phyloP scores from a whole-genome alignment of 768 basidiomycete genomes.

The Mycena chlorophos region DNA sequence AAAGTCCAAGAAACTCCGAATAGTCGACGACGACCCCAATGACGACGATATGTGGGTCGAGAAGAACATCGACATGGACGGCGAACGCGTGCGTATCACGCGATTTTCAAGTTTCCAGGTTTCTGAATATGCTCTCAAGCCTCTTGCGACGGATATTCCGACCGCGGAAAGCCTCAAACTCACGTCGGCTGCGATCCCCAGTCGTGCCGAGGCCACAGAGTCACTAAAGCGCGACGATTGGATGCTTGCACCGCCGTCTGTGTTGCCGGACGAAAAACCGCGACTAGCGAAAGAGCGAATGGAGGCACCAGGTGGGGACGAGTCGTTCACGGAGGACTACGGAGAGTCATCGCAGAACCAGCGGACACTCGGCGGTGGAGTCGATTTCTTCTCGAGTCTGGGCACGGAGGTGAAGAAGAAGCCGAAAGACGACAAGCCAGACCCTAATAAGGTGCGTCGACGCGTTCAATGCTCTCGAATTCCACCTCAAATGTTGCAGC shows the following conservation, averaged over 20 bases:
- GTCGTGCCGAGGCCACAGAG: slow-evolving; percentile 39
- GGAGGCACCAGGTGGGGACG: slow-evolving; percentile 34
- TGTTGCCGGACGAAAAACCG: slow-evolving; percentile 26
- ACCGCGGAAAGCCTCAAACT: slow-evolving; percentile 70
- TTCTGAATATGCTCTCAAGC: slow-evolving; percentile 36
- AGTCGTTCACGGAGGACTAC: slow-evolving; percentile 66
- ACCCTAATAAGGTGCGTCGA: slow-evolving; percentile 67
- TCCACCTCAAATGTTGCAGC: slow-evolving; percentile 39
- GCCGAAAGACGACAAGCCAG: slow-evolving; percentile 54
- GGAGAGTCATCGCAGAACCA: slow-evolving; percentile 48
- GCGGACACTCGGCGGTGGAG: slow-evolving; percentile 54
- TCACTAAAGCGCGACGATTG: slow-evolving; percentile 76
- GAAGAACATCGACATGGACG: slow-evolving; percentile 80
- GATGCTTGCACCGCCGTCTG: slow-evolving; percentile 68
- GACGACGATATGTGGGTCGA: slow-evolving; percentile 85
- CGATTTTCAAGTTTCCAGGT: slow-evolving; percentile 12
- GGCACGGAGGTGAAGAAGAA: slow-evolving; percentile 75
- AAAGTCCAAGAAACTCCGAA: slow-evolving; percentile 42
- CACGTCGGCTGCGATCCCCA: slow-evolving; percentile 55
- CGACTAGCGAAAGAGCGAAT: slow-evolving; percentile 27
- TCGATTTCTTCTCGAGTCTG: slow-evolving; percentile 89
- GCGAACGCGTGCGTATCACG: slow-evolving; percentile 59
- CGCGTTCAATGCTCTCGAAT: not conserved
- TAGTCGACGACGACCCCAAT: slow-evolving; percentile 72
- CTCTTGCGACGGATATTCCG: slow-evolving; percentile 72